These are phyloP conservation scores for Trametes sanguinea DNA, from an alignment of 768 basidiomycete species.

Conservation along the genomic window DNA sequence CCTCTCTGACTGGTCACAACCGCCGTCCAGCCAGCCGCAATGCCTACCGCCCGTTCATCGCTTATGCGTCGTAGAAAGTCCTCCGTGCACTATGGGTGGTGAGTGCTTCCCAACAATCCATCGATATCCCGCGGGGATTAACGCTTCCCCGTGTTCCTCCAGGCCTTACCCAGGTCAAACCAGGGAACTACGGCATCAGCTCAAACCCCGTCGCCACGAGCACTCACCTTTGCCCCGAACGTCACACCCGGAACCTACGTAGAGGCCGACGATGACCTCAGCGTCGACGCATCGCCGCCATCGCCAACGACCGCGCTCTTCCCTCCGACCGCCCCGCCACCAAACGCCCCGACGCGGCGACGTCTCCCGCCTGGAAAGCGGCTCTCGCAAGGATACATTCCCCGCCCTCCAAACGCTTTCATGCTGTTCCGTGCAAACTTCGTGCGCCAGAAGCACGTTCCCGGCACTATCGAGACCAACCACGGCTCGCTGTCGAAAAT, in stretches of 20 bases:
- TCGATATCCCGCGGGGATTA: background rate
- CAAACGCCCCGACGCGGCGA: constrained; percentile 43
- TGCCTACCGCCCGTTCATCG: constrained; percentile 38
- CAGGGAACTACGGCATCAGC: constrained; percentile 54
- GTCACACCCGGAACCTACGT: constrained; percentile 56
- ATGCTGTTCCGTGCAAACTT: constrained; percentile 80
- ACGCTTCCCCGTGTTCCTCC: background rate
- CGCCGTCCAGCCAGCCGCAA: constrained; percentile 28
- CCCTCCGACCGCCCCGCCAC: constrained; percentile 50
- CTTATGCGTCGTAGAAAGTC: constrained; percentile 43
- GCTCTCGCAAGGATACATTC: constrained; percentile 65
- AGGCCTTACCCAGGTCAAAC: constrained; percentile 46
- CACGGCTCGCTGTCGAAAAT: constrained; percentile 53
- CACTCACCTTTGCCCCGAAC: constrained; percentile 65
- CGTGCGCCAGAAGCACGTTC: constrained; percentile 48
- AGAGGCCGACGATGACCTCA: constrained; percentile 37
- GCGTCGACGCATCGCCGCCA: constrained; percentile 29
- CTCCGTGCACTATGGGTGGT: constrained; percentile 39
- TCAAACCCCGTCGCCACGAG: constrained; percentile 43
- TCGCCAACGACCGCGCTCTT: constrained; percentile 48
- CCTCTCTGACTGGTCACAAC: constrained; percentile 18
- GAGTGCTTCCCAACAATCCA: constrained; percentile 1
- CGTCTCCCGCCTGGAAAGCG: constrained; percentile 64
- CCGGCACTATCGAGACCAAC: constrained; percentile 52
- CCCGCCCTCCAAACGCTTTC: constrained; percentile 85